Evolutionary conservation across 1,284 basidiomycete genomes (phyloP).

Genomic region (Pseudozyma flocculosa): DNA sequence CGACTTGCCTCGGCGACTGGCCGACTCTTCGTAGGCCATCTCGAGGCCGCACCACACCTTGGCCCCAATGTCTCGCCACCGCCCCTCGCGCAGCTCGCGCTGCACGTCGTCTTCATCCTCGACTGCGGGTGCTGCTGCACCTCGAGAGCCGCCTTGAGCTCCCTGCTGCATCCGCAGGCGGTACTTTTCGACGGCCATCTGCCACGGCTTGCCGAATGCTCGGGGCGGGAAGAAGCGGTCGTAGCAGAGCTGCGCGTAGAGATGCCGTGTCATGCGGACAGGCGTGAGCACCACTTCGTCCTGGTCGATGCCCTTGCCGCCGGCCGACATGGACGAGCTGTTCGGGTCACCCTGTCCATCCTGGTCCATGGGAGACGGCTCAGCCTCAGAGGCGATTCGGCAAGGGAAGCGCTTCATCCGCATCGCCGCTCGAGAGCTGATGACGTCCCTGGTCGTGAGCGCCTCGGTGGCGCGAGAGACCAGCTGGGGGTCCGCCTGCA

Average conservation of each 20-base stretch:
- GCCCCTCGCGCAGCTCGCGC: constrained; percentile 21
- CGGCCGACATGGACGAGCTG: not conserved
- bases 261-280: constrained; percentile 39
- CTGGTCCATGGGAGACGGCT: too few relatives aligned
- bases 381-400: too few relatives aligned
- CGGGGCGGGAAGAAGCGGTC: constrained; percentile 91
- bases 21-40: constrained; percentile 39
- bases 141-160: not conserved
- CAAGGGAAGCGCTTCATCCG: constrained; percentile 86
- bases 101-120: constrained; percentile 18
- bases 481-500: constrained; percentile 68
- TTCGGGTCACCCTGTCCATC: too few relatives aligned
- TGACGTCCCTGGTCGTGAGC: constrained; percentile 25
- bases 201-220: constrained; percentile 68
- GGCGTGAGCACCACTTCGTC: constrained; percentile 12
- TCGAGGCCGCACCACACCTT: constrained; percentile 52
- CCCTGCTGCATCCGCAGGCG: constrained; percentile 14
- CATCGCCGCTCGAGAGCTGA: constrained; percentile 69
- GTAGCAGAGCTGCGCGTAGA: constrained; percentile 83
- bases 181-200: constrained; percentile 34
- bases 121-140: constrained; percentile 2
- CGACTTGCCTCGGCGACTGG: constrained; percentile 6
- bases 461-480: constrained; percentile 69
- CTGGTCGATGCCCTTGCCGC: not conserved
- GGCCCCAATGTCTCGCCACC: constrained; percentile 47